phyloP scores from a whole-genome alignment of 192 early-diverging fungal genomes.

The Piromyces sp. region DNA sequence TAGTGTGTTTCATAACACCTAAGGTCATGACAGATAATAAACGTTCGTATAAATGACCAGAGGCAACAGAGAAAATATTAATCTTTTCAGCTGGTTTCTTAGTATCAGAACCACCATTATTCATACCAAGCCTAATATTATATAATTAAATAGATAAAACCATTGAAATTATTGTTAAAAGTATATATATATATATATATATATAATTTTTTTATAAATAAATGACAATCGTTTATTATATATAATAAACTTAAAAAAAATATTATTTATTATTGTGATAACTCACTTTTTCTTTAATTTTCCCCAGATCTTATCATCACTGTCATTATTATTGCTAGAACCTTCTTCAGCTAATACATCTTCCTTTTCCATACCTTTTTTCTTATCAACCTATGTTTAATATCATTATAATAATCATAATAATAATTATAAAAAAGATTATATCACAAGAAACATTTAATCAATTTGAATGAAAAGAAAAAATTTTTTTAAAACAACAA shows the following conservation, averaged over 20 bases:
- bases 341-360: conserved; percentile 37
- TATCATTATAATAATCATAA: too few relatives aligned
- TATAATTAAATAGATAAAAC: too few relatives aligned
- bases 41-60: conserved; percentile 93
- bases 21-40: conserved; percentile 95
- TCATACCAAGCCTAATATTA: conserved; percentile 1
- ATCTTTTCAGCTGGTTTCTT: conserved; percentile 27
- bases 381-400: conserved; percentile 58
- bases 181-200: too few relatives aligned
- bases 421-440: too few relatives aligned
- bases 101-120: neutral
- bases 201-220: too few relatives aligned
- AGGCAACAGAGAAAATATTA: conserved; percentile 95
- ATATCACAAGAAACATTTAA: too few relatives aligned
- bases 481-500: too few relatives aligned
- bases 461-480: too few relatives aligned
- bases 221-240: too few relatives aligned
- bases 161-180: too few relatives aligned
- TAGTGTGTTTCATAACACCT: conserved; percentile 70
- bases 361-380: conserved; percentile 58
- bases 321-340: conserved; percentile 5
- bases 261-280: too few relatives aligned
- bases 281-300: conserved; percentile 28
- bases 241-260: too few relatives aligned
- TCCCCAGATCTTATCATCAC: conserved; percentile 25